Base-by-base conservation (phyloP, 495 filamentous ascomycete species). In the Penicillium robsamsonii region DNA sequence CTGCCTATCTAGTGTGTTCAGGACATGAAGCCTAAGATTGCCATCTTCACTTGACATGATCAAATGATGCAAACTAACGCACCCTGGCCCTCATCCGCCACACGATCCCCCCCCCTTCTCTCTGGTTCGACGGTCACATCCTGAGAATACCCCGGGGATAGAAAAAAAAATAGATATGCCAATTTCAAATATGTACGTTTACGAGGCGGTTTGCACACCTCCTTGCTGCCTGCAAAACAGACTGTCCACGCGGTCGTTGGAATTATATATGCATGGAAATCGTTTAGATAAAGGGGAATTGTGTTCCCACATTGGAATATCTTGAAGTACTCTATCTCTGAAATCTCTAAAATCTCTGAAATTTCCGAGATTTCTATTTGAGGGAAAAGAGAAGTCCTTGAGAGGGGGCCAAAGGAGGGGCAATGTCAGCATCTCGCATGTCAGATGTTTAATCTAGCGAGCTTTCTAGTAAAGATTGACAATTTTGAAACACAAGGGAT, bases 221-320 rank as follows among this genome's bases (percentile, higher is more conserved):
- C 56, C 56, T 54, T 54, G 24, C 52, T 38, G 5, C 17, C 30
- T 56, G 53, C 53, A 45, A 49, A 56, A 56, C 53, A 49, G 53
- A 49, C 29, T 56, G 12, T 24, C 53, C 53, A 56, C 53, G 45
- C 53, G 53, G 44, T 24, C 20, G 53, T 35, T 30, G 15, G 37
- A 27, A 11, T 24, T 22, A 11, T 46, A 53, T 25, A 17, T 51
- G 50, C 38, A 43, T 43, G 35, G 18, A 22, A 25, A 24, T 15
- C 49, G 45, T 49, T 25, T 11, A 17, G 17, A 48, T 50, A 45
- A 42, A 22, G 57, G 45, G 50, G 17, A 25, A 33, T 20, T 41
- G 17, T 31, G 31, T 27, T 27, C 4, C 4, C 25, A 22, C n/a
- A n/a, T n/a, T n/a, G 2, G 22, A 22, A 22, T 22, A 22, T 22